These are phyloP conservation scores for Tricholoma matsutake DNA, from an alignment of 768 basidiomycete species.

Conservation along the genomic window DNA sequence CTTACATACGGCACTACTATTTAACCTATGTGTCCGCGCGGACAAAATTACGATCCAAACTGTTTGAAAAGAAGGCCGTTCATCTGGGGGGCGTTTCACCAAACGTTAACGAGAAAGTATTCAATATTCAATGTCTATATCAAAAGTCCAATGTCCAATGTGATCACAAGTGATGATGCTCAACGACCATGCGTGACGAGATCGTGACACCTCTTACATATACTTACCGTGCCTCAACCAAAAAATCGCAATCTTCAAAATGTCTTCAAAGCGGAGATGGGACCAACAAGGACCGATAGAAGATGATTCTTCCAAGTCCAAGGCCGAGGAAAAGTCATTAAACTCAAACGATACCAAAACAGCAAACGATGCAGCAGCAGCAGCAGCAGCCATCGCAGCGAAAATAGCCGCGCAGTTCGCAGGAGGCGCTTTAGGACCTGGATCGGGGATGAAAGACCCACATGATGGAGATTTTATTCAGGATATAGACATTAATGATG, in stretches of 20 bases:
- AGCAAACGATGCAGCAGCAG: conserved; percentile 61
- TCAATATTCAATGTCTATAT: no score
- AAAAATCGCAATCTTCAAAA: no score
- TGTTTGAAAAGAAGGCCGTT: no score
- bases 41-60: no score
- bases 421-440: conserved; percentile 40
- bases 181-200: background rate
- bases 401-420: conserved; percentile 89
- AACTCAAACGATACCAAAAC: no score
- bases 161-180: no score
- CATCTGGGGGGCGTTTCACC: no score
- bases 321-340: conserved; percentile 30
- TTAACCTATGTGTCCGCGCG: no score
- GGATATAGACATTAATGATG: conserved; percentile 95
- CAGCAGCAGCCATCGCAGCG: conserved; percentile 82
- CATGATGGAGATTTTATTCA: conserved; percentile 80
- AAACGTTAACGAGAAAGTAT: no score
- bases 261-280: conserved; percentile 80
- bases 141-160: no score
- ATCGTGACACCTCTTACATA: background rate
- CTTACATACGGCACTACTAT: no score
- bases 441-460: conserved; percentile 48
- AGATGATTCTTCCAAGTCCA: conserved; percentile 20
- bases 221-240: no score
- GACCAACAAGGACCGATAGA: conserved; percentile 60